phyloP scores from a whole-genome alignment of 2,329 filamentous ascomycete species.

The Herpotrichia juniperi region DNA sequence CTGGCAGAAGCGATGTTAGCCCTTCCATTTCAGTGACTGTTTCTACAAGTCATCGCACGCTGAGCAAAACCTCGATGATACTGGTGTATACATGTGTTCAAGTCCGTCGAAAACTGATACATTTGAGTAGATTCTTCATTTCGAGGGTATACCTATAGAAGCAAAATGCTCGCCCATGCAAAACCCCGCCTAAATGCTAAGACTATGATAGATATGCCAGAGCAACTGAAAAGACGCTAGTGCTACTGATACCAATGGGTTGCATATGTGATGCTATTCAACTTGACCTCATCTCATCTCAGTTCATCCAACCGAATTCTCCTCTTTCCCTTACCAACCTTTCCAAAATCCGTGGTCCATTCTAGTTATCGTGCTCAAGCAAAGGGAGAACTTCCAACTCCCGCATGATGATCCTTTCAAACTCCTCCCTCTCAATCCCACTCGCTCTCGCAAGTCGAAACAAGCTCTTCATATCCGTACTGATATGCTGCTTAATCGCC shows the following conservation, averaged over 20 bases:
- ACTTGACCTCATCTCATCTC: neutral
- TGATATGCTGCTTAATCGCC: slow-evolving; percentile 79
- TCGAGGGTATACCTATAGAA: no score
- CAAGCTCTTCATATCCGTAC: slow-evolving; percentile 76
- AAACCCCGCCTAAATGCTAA: neutral
- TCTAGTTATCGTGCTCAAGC: slow-evolving; percentile 64
- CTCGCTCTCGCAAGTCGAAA: slow-evolving; percentile 72
- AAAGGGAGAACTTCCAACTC: slow-evolving; percentile 74
- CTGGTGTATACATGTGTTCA: no score
- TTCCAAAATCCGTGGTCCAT: no score
- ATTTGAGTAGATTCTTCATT: neutral
- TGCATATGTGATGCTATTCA: slow-evolving; percentile 1
- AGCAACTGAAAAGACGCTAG: neutral
- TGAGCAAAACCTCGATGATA: no score
- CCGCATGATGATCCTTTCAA: slow-evolving; percentile 72
- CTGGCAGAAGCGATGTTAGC: no score
- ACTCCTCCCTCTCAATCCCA: slow-evolving; percentile 77
- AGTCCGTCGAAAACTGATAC: no score
- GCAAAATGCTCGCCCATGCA: no score
- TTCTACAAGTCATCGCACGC: no score
- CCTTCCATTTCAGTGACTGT: no score
- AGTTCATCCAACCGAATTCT: neutral
- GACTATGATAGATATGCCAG: neutral
- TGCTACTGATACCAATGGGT: neutral
- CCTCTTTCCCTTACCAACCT: neutral